Evolutionary conservation across 1,284 basidiomycete species (phyloP), one percentile per base, ranked within the genome.

Genomic region (Ustilago shanxiensis): DNA sequence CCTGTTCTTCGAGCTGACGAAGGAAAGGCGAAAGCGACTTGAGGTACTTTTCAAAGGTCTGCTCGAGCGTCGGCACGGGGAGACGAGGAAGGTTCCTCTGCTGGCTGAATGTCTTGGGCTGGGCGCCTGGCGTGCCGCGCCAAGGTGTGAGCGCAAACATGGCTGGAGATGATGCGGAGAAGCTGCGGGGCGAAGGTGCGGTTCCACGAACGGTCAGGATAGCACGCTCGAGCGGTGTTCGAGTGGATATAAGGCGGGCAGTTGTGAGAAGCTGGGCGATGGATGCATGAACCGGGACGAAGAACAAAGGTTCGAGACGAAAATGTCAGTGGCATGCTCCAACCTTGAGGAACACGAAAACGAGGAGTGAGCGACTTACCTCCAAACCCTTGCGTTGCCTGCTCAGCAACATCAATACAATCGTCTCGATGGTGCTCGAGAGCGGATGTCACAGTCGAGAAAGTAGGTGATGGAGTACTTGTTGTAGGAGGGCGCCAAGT

Each of bases 61-160:
- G 89, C 50, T 90, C 89, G 1, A 98, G 89, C 61, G 91, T 89
- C 18, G 95, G 95, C 1, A 98, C 90, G 3, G 95, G 95, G n/a
- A 98, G 88, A 66, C 94, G 91, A 8, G 93, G 90, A 50, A 88
- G 80, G 26, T 47, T 71, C 54, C 52, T 59, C 53, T 85, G 85
- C 52, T 72, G 41, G 87, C 85, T 72, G 72, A 89, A 88, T 0
- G 89, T 89, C 69, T 86, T 87, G 28, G 87, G 84, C 57, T 83
- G 63, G 10, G 67, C 60, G 55, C 61, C 74, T 1, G 79, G 79
- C 22, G 72, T 66, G 11, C 73, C 62, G 45, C 83, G 81, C 77
- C 80, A 86, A 11, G 84, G 79, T 7, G 86, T 84, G 26, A 85
- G 75, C 24, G 87, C 86, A 49, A 87, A 87, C 87, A 87, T 87